These are phyloP conservation scores for Phytopythium aichiense DNA, from an alignment of 352 stramenopile species.

Conservation along the genomic window DNA sequence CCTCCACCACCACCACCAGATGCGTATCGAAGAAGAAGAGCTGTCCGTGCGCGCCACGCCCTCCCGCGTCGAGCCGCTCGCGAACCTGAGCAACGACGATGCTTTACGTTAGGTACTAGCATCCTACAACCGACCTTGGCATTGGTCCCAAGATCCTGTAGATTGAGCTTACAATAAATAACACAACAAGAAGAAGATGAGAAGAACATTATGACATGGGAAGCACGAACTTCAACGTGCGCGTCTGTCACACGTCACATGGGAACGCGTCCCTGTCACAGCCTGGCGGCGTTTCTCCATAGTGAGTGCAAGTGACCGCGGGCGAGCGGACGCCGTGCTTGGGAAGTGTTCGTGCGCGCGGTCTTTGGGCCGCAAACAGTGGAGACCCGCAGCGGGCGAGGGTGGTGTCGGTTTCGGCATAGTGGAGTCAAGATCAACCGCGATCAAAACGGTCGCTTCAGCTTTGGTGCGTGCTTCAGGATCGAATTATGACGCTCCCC, in stretches of 20 bases:
- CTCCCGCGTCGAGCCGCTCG: not conserved
- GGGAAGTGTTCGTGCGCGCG: not conserved
- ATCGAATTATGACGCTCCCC: too few relatives aligned
- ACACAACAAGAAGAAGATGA: not conserved
- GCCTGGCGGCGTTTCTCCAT: not conserved
- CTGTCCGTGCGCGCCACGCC: not conserved
- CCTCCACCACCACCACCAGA: conserved; percentile 4
- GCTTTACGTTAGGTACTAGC: conserved; percentile 42
- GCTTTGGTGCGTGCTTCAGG: too few relatives aligned
- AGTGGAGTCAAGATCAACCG: too few relatives aligned
- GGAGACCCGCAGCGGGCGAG: not conserved
- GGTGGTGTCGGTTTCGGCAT: not conserved
- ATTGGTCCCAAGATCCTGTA: conserved; percentile 33
- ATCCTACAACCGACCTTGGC: conserved; percentile 39
- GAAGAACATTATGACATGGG: not conserved
- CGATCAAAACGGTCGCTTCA: too few relatives aligned
- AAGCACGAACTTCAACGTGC: conserved; percentile 1
- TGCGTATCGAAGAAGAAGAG: conserved; percentile 9
- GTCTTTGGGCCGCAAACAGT: not conserved
- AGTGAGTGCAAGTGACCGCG: not conserved
- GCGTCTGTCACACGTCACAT: conserved; percentile 5
- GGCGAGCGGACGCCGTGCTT: not conserved
- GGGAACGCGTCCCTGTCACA: not conserved
- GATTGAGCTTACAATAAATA: conserved; percentile 7
- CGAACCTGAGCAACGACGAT: conserved; percentile 28